Conservation (phyloP, 2,329 filamentous ascomycete species). For the Botryotinia globosa region DNA sequence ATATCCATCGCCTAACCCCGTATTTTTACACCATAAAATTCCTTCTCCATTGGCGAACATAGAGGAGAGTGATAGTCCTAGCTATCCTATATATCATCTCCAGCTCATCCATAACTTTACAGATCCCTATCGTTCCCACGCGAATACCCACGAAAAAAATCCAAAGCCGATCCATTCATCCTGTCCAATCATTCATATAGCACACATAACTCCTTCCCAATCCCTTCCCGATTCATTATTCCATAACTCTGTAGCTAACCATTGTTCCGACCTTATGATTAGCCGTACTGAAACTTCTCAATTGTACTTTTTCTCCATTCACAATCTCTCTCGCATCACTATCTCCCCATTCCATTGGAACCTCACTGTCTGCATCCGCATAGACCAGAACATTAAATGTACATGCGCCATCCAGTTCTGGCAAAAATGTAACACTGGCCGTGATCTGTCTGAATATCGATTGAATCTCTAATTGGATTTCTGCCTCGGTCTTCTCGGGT, state of each 20-base stretch:
- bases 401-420: slow-evolving; percentile 89
- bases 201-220: neutral
- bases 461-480: slow-evolving; percentile 95
- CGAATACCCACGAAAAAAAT: slow-evolving; percentile 2
- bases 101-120: slow-evolving; percentile 13
- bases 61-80: slow-evolving; percentile 10
- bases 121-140: neutral
- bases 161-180: neutral
- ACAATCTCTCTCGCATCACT: slow-evolving; percentile 94
- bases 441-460: slow-evolving; percentile 98
- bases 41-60: neutral
- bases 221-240: slow-evolving; percentile 30
- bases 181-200: neutral
- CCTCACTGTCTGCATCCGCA: slow-evolving; percentile 92
- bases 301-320: slow-evolving; percentile 90
- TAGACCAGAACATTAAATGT: slow-evolving; percentile 99
- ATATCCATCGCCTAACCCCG: neutral
- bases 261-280: slow-evolving; percentile 93
- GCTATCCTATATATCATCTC: slow-evolving; percentile 16
- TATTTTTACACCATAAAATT: neutral
- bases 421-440: slow-evolving; percentile 92
- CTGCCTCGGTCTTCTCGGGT: slow-evolving; percentile 79
- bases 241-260: slow-evolving; percentile 75
- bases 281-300: slow-evolving; percentile 93
- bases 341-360: slow-evolving; percentile 97